Percentiles rank a stretch among this genome's conserved stretches.
Conservation (phyloP, 2,329 filamentous ascomycete species). For the Tothia fuscella region DNA sequence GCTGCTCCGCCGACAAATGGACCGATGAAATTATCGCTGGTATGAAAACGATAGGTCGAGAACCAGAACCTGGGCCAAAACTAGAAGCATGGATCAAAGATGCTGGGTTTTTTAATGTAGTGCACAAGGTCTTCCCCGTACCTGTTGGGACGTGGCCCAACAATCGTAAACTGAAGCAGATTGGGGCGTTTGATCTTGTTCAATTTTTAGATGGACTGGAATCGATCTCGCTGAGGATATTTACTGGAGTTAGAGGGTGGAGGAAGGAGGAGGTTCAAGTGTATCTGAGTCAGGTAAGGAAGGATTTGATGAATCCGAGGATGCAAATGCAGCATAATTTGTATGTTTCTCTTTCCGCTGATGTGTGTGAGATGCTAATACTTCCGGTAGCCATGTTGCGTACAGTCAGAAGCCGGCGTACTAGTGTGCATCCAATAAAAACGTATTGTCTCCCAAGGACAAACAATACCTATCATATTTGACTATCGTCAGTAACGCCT, state of each 20-base stretch:
- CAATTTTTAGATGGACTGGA: slow-evolving; percentile 20
- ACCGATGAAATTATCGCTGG: slow-evolving; percentile 11
- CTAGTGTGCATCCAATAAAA: too few species aligned
- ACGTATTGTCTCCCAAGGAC: too few species aligned
- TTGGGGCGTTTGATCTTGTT: slow-evolving; percentile 13
- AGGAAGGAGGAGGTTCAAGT: slow-evolving; percentile 18
- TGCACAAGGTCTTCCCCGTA: slow-evolving; percentile 10
- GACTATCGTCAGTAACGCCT: too few species aligned
- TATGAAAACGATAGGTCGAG: slow-evolving; percentile 14
- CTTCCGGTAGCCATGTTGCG: slow-evolving; percentile 4
- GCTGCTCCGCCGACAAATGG: slow-evolving; percentile 19
- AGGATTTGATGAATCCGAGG: slow-evolving; percentile 17
- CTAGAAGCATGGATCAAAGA: slow-evolving; percentile 25
- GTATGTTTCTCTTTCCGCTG: slow-evolving; percentile 12
- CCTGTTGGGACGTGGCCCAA: slow-evolving; percentile 15
- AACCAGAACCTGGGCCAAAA: slow-evolving; percentile 17
- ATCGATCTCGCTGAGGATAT: slow-evolving; percentile 16
- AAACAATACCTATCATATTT: too few species aligned
- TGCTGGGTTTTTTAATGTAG: slow-evolving; percentile 22
- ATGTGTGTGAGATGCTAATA: not conserved
- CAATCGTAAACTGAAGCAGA: slow-evolving; percentile 18
- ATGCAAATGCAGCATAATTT: slow-evolving; percentile 19
- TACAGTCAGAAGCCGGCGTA: slow-evolving; percentile 9
- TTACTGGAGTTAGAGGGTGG: slow-evolving; percentile 19
- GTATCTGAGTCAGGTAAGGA: slow-evolving; percentile 15